Percentiles rank a stretch among this genome's conserved stretches.
phyloP scores from a whole-genome alignment of 768 basidiomycete genomes.

The Tylopilus vinaceipallidus region DNA sequence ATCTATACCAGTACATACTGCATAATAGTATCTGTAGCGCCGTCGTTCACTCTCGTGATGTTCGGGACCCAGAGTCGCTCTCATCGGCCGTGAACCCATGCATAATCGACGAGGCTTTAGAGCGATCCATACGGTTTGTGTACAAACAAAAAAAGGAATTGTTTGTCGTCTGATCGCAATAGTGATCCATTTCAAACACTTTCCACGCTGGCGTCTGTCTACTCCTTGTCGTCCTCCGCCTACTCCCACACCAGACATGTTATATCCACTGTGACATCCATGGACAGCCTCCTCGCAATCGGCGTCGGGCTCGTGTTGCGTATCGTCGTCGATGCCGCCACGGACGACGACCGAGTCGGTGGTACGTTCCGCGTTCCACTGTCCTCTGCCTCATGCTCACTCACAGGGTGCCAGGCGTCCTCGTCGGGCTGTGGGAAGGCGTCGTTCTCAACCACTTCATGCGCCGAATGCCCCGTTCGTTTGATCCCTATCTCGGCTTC shows the following conservation, averaged over 20 bases:
- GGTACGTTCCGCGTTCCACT: conserved; percentile 19
- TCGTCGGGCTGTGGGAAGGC: conserved; percentile 80
- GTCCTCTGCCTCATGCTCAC: not conserved
- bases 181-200: not conserved
- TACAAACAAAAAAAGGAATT: conserved; percentile 19
- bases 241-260: conserved; percentile 30
- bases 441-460: conserved; percentile 71
- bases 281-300: conserved; percentile 74
- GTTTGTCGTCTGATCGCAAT: conserved; percentile 9
- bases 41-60: too few species aligned
- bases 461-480: conserved; percentile 59
- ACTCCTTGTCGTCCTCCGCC: conserved; percentile 26
- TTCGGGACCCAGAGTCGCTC: too few species aligned
- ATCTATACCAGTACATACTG: too few species aligned
- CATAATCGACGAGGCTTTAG: too few species aligned
- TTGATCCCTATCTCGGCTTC: conserved; percentile 68
- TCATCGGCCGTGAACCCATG: too few species aligned
- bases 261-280: conserved; percentile 34
- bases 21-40: too few species aligned
- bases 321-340: conserved; percentile 53
- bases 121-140: too few species aligned
- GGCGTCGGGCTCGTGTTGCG: conserved; percentile 65
- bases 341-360: conserved; percentile 29
- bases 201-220: conserved; percentile 30
- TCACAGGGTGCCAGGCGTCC: conserved; percentile 46